Evolutionary conservation across 805 yeast species (phyloP), one percentile per base, ranked within the genome.

Genomic region (Lachancea thermotolerans): DNA sequence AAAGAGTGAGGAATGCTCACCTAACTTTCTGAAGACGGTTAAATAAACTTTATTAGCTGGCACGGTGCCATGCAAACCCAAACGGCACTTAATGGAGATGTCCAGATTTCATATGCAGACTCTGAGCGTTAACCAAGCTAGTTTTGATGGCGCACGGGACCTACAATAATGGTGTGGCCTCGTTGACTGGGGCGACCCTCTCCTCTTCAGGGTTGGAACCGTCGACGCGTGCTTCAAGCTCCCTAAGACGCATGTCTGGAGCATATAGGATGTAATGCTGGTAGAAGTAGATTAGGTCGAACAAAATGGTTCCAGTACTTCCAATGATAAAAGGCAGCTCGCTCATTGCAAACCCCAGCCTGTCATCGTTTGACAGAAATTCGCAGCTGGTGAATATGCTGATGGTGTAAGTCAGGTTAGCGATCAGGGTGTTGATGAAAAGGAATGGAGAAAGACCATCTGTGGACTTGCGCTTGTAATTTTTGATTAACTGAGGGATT

Each of bases 241-340:
- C 53, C 46, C 67, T 52, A 11, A 60, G 35, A 34, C 50, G 56
- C 48, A 49, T 48, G 43, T 64, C 69, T 1, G 54, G 56, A 7
- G 64, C 56, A 44, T 65, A 65, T 11, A 65, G 49, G 9, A 63
- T 56, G 48, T 60, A 64, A 48, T 62, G 66, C 57, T 84, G 93
- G 58, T 79, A 81, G 55, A 83, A 81, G 58, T 82, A 83, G 3
- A 78, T 66, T 33, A 80, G 49, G 60, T 90, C 97, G 62, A 90
- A 88, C 2, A 79, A 52, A 15, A 89, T 74, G 0, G 97, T 89
- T 7, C 97, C 96, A 0, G 87, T 75, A 52, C 93, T 81, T 1
- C 97, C 96, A 21, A 88, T 57, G 29, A 91, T 71, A 58, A 82
- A 90, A 0, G 97, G 96, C 43, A 87, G 60, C 56, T 89, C 95